A percentile compares a stretch with the other conserved stretches of the same genome.
Conservation (phyloP, 2,329 filamentous ascomycete species). For the Cytospora piceae region DNA sequence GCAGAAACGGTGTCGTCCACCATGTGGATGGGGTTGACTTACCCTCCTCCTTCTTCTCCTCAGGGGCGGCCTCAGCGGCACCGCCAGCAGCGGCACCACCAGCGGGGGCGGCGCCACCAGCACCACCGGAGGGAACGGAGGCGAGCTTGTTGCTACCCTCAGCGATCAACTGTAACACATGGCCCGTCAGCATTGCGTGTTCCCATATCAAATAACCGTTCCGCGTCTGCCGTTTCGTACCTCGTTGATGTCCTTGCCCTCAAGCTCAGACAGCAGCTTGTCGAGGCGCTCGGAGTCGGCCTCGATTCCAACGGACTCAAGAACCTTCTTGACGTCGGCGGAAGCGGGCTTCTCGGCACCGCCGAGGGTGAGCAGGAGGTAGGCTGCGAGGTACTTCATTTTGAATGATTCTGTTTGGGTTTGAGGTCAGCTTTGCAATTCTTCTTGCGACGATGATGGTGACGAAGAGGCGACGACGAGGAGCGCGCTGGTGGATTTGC, state of each 20-base stretch:
- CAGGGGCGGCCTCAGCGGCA: slow-evolving; percentile 64
- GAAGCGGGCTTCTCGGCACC: slow-evolving; percentile 90
- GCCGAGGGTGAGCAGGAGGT: slow-evolving; percentile 93
- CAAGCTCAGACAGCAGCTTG: slow-evolving; percentile 85
- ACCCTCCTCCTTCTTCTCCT: slow-evolving; percentile 81
- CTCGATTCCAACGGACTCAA: slow-evolving; percentile 94
- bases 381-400: slow-evolving; percentile 99
- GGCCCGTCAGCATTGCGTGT: slow-evolving; percentile 28
- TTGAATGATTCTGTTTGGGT: slow-evolving; percentile 54
- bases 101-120: slow-evolving; percentile 65
- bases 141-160: slow-evolving; percentile 93
- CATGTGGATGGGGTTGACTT: slow-evolving; percentile 46
- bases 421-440: neutral
- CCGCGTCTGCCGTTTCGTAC: slow-evolving; percentile 55
- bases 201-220: slow-evolving; percentile 11
- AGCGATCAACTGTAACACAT: slow-evolving; percentile 73
- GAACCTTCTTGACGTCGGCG: slow-evolving; percentile 83
- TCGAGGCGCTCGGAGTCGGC: slow-evolving; percentile 84
- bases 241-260: slow-evolving; percentile 92
- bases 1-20: slow-evolving; percentile 19
- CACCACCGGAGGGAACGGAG: slow-evolving; percentile 89
- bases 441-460: neutral
- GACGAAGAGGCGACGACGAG: neutral
- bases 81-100: slow-evolving; percentile 70
- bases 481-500: no score